Percentiles rank a stretch among this genome's conserved stretches.
Conservation (phyloP, 1,284 basidiomycete species). For the Tetrapyrgos nigripes region DNA sequence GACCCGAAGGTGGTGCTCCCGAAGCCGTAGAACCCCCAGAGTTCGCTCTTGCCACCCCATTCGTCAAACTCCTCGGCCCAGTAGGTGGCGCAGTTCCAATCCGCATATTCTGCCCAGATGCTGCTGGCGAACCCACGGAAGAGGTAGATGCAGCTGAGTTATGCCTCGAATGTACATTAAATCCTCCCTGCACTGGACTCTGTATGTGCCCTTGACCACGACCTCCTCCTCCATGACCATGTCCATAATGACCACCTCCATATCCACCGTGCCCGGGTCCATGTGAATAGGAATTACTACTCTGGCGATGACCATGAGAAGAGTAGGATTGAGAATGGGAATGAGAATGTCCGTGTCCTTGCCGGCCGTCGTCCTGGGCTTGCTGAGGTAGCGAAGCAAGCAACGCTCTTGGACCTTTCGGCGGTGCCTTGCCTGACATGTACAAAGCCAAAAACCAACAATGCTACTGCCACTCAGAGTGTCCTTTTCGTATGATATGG, state of each 20-base stretch:
- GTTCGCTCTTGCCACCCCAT: conserved; percentile 26
- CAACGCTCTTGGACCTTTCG: conserved; percentile 73
- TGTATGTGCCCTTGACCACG: background rate
- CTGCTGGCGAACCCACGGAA: background rate
- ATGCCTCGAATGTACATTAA: background rate
- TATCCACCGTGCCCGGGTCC: background rate
- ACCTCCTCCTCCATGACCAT: background rate
- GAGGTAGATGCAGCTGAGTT: background rate
- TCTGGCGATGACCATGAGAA: conserved; percentile 30
- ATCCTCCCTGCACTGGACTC: conserved; percentile 7
- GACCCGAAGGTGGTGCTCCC: conserved; percentile 2
- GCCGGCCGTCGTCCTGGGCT: conserved; percentile 34
- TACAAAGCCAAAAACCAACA: background rate
- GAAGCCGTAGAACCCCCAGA: conserved; percentile 15
- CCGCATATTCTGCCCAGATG: conserved; percentile 31
- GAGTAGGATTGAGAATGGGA: conserved; percentile 33
- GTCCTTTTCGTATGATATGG: background rate
- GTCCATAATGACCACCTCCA: background rate
- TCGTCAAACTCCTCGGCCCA: conserved; percentile 60
- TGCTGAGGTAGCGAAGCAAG: conserved; percentile 53
- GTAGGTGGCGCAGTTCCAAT: conserved; percentile 61
- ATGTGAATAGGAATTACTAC: conserved; percentile 4
- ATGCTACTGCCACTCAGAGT: background rate
- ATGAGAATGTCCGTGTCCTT: conserved; percentile 20
- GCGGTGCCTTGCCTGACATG: conserved; percentile 80